Evolutionary conservation across 139 green algal genomes (phyloP).

Genomic region (Dunaliella primolecta): DNA sequence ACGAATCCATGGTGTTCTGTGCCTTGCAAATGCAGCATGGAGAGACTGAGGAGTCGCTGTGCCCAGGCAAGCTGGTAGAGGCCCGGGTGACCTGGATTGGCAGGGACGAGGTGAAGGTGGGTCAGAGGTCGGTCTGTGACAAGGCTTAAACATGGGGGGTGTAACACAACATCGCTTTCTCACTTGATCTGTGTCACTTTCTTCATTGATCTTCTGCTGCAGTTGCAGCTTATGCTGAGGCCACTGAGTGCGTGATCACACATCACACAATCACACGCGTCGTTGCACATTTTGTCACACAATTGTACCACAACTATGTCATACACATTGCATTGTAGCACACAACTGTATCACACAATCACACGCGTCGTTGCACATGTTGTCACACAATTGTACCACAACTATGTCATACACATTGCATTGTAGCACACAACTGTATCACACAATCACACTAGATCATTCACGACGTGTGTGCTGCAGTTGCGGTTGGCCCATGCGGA

Average conservation of each 20-base stretch:
- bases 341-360: no score
- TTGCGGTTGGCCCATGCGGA: slow-evolving; percentile 1
- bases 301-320: no score
- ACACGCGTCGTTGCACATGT: not conserved
- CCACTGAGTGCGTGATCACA: not conserved
- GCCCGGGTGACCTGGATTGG: slow-evolving; percentile 41
- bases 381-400: no score
- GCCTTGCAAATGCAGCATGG: slow-evolving; percentile 56
- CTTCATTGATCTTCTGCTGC: not conserved
- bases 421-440: no score
- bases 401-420: no score
- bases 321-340: no score
- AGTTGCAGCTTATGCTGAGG: not conserved
- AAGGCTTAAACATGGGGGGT: not conserved
- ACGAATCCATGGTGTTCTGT: no score
- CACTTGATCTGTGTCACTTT: not conserved
- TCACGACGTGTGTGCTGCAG: not conserved
- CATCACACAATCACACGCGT: not conserved
- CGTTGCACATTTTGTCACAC: not conserved
- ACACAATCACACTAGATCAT: not conserved
- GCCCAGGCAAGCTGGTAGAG: slow-evolving; percentile 45
- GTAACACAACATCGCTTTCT: no score
- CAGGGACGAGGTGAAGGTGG: slow-evolving; percentile 35
- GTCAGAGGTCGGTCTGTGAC: not conserved
- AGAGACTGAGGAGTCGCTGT: slow-evolving; percentile 38